Conservation (phyloP, 345 rosid species). For the Populus pruinosa region DNA sequence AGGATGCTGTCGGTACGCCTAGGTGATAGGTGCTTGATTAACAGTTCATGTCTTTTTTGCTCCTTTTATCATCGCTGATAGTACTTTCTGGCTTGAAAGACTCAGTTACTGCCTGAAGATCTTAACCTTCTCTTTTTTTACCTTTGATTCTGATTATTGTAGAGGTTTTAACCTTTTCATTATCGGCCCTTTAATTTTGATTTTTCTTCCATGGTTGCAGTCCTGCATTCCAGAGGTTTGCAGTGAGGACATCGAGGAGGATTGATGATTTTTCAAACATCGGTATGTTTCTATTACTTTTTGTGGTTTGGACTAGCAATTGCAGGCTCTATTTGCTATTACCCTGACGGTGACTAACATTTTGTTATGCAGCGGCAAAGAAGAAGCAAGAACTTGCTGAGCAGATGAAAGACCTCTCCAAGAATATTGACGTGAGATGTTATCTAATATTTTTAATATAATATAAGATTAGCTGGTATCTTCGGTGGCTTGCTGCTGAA, state of each 20-base stretch:
- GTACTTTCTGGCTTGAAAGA: background rate
- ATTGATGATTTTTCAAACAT: slow-evolving; percentile 59
- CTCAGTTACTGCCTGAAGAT: background rate
- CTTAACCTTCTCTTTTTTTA: background rate
- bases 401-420: slow-evolving; percentile 51
- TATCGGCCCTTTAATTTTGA: background rate
- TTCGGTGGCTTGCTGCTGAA: slow-evolving; percentile 1
- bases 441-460: background rate
- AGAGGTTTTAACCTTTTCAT: background rate
- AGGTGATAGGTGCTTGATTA: background rate
- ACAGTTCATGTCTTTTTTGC: background rate
- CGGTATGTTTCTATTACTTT: slow-evolving; percentile 29
- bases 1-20: background rate
- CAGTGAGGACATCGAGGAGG: slow-evolving; percentile 71
- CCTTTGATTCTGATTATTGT: background rate
- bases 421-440: slow-evolving; percentile 39
- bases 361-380: slow-evolving; percentile 42
- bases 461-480: background rate
- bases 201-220: slow-evolving; percentile 28
- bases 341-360: background rate
- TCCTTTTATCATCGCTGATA: background rate
- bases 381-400: slow-evolving; percentile 55
- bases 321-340: background rate
- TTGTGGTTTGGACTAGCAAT: background rate
- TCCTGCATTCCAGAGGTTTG: slow-evolving; percentile 84